Evolutionary conservation across 1,284 basidiomycete genomes (phyloP), one percentile per base, ranked within the genome.

Genomic region (Irpex lacteus): DNA sequence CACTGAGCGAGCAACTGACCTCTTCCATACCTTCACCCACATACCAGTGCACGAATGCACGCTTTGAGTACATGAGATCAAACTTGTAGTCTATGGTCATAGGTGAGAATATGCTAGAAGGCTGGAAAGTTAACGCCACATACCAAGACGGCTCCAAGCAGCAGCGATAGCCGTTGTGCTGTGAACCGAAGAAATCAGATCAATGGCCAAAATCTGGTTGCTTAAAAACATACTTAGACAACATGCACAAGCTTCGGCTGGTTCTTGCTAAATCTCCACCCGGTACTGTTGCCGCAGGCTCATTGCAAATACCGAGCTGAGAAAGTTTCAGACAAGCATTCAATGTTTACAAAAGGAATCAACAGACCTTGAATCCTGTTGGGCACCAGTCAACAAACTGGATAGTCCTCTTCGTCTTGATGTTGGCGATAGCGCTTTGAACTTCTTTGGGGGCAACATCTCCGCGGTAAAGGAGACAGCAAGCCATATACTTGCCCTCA

Each of bases 1-100:
- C 19, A 15, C 11, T 38, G 47, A 32, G 44, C 18, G 38, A 38
- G n/a, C 9, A 2, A 56, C 54, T 56, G 34, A 56, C 37, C 26
- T 98, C 96, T 78, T 98, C 96, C 96, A 98, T 98, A 80, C 96
- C 96, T 79, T 98, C 96, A 71, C 96, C 96, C 67, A 95, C 94
- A 72, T 96, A 97, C 94, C 94, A 93, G 82, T 96, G 90, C 55
- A 93, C 94, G 76, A 96, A 96, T 64, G 90, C 95, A 77, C 91
- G 92, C 81, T 92, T 96, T 68, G 91, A 96, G 81, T 94, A 94
- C 53, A 99, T 89, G 72, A 99, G 86, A 78, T 99, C 97, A 78
- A 99, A 99, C 82, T 99, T 99, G 86, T 98, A 92, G 82, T 99
- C 96, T 56, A 95, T 85, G 61, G n/a, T 3, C 8, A 58, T 49